Evolutionary conservation across 805 yeast genomes (phyloP).

Genomic region (Saturnispora gosingensis): DNA sequence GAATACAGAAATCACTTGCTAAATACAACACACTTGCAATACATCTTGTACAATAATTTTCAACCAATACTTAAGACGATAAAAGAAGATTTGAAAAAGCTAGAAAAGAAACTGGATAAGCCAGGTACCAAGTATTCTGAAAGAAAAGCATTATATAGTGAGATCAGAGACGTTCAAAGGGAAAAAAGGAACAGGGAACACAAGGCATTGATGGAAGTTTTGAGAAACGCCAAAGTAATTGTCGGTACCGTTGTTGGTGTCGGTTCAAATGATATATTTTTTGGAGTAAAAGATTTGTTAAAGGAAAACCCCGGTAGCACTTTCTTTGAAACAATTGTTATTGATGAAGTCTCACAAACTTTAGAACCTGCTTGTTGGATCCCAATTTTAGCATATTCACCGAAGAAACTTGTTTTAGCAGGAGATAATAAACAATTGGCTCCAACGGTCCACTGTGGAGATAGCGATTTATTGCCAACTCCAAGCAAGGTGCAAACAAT

Average conservation of each 20-base stretch:
- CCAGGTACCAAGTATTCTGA: slow-evolving; percentile 42
- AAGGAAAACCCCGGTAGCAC: not conserved
- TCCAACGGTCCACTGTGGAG: slow-evolving; percentile 60
- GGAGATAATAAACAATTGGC: slow-evolving; percentile 93
- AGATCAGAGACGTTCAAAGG: slow-evolving; percentile 57
- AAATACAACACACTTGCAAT: slow-evolving; percentile 4
- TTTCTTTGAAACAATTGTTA: slow-evolving; percentile 70
- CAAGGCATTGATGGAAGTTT: slow-evolving; percentile 48
- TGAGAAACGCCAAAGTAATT: slow-evolving; percentile 57
- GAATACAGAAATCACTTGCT: slow-evolving; percentile 4
- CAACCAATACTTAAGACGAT: slow-evolving; percentile 5
- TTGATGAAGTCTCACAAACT: slow-evolving; percentile 93
- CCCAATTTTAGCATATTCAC: slow-evolving; percentile 62
- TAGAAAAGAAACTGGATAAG: slow-evolving; percentile 42
- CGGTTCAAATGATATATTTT: slow-evolving; percentile 6
- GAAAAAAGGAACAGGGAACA: slow-evolving; percentile 63
- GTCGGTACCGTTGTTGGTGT: slow-evolving; percentile 50
- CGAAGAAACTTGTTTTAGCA: slow-evolving; percentile 62
- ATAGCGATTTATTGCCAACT: slow-evolving; percentile 23
- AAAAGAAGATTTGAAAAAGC: slow-evolving; percentile 6
- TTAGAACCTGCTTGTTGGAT: slow-evolving; percentile 97
- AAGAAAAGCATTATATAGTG: slow-evolving; percentile 55
- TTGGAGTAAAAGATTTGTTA: slow-evolving; percentile 4
- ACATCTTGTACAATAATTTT: slow-evolving; percentile 3
- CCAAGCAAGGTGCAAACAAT: slow-evolving; percentile 18